phyloP scores from a whole-genome alignment of 495 filamentous ascomycete genomes.

The Aspergillus funiculosus region DNA sequence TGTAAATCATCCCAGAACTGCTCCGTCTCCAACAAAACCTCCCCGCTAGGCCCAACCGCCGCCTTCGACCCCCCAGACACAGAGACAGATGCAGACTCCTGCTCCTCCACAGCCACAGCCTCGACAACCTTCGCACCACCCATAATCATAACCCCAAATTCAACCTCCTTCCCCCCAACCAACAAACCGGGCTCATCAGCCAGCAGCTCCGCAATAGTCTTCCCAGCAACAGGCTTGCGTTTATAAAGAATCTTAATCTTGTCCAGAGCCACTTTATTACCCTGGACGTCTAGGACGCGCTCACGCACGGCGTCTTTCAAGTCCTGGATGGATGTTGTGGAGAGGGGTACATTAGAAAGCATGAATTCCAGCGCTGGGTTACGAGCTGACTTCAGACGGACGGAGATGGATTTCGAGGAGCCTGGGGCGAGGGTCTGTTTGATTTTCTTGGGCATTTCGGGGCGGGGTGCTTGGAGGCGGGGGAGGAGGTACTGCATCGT shows the following conservation, averaged over 20 bases:
- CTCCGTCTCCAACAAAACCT: conserved; percentile 56
- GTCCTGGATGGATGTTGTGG: conserved; percentile 63
- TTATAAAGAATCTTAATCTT: conserved; percentile 80
- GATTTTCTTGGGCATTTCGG: conserved; percentile 46
- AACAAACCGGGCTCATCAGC: conserved; percentile 37
- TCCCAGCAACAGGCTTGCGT: conserved; percentile 70
- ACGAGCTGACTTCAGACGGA: conserved; percentile 67
- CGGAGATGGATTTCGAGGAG: conserved; percentile 45
- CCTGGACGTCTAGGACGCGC: conserved; percentile 37
- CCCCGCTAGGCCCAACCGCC: conserved; percentile 51
- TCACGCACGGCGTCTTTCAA: conserved; percentile 58
- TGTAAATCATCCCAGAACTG: conserved; percentile 86
- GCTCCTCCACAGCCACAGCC: conserved; percentile 25
- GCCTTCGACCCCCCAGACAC: conserved; percentile 32
- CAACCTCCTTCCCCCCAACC: conserved; percentile 44
- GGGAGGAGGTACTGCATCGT: conserved; percentile 43
- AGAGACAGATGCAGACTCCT: too few relatives aligned
- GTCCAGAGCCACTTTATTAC: conserved; percentile 39
- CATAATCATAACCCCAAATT: conserved; percentile 84
- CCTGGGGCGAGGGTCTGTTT: conserved; percentile 38
- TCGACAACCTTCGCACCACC: conserved; percentile 47
- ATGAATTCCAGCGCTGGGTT: conserved; percentile 61
- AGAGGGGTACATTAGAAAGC: conserved; percentile 52
- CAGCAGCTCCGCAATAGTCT: conserved; percentile 48
- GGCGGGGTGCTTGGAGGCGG: conserved; percentile 44